phyloP scores from a whole-genome alignment of 2,329 filamentous ascomycete species.

The Phoma sp. region DNA sequence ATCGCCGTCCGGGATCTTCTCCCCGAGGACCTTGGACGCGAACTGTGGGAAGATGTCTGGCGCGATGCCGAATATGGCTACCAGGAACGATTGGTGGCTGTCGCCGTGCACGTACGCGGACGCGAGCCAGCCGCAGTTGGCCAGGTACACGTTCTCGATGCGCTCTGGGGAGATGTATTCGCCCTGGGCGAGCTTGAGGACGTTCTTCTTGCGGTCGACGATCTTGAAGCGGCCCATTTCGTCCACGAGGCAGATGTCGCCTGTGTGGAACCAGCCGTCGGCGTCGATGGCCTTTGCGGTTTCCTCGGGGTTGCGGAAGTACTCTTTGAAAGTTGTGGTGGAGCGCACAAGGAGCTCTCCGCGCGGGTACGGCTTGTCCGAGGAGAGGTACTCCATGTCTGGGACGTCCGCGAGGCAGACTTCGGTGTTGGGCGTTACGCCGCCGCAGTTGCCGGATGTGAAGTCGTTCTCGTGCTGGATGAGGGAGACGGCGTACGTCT shows the following conservation, averaged over 20 bases:
- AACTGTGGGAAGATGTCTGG: slow-evolving; percentile 83
- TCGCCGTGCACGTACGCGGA: slow-evolving; percentile 93
- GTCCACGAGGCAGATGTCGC: slow-evolving; percentile 88
- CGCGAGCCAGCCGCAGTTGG: slow-evolving; percentile 76
- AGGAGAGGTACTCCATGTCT: slow-evolving; percentile 89
- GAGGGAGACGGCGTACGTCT: slow-evolving; percentile 81
- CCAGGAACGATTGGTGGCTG: slow-evolving; percentile 77
- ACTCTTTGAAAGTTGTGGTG: slow-evolving; percentile 80
- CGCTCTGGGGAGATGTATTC: slow-evolving; percentile 98
- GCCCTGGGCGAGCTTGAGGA: slow-evolving; percentile 96
- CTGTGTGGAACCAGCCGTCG: slow-evolving; percentile 97
- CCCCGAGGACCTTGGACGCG: slow-evolving; percentile 76
- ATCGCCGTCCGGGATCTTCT: slow-evolving; percentile 69
- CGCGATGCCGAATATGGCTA: slow-evolving; percentile 87
- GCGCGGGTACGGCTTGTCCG: slow-evolving; percentile 87
- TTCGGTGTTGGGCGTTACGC: slow-evolving; percentile 71
- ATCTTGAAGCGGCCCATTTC: slow-evolving; percentile 86
- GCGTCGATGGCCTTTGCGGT: slow-evolving; percentile 80
- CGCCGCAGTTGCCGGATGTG: slow-evolving; percentile 80
- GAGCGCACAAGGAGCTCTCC: slow-evolving; percentile 89
- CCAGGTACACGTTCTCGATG: slow-evolving; percentile 92
- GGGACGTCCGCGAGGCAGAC: slow-evolving; percentile 84
- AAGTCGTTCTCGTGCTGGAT: slow-evolving; percentile 76
- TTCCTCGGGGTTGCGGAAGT: slow-evolving; percentile 89
- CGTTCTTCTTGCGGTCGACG: slow-evolving; percentile 97